phyloP scores from a whole-genome alignment of 805 yeast genomes.

The Yamadazyma insecticola region DNA sequence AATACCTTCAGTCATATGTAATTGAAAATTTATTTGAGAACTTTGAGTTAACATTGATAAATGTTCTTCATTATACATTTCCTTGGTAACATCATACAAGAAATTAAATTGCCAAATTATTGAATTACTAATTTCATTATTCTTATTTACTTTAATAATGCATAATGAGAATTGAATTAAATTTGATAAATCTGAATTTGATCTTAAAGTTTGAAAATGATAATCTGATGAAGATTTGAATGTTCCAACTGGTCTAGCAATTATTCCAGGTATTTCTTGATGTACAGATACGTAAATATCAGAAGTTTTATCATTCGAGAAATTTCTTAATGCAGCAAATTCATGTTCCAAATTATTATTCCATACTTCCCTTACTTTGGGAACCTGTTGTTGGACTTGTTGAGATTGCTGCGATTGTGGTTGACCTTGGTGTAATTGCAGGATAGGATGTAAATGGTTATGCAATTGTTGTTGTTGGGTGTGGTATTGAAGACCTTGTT shows the following conservation, averaged over 20 bases:
- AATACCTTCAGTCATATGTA: conserved; percentile 74
- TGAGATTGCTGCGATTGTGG: conserved; percentile 1
- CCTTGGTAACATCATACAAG: conserved; percentile 66
- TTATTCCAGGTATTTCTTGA: conserved; percentile 93
- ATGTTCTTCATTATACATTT: conserved; percentile 87
- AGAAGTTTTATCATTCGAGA: conserved; percentile 47
- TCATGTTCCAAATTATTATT: conserved; percentile 63
- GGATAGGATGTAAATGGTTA: conserved; percentile 11
- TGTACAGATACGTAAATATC: conserved; percentile 61
- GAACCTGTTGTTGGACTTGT: conserved; percentile 29
- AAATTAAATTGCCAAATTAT: conserved; percentile 98
- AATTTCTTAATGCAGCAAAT: conserved; percentile 55
- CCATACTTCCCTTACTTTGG: conserved; percentile 72
- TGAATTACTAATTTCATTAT: conserved; percentile 55
- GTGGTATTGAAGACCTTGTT: conserved; percentile 15
- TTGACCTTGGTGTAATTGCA: conserved; percentile 15
- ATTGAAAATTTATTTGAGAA: conserved; percentile 71
- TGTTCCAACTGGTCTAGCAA: conserved; percentile 93
- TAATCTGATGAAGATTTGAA: conserved; percentile 87
- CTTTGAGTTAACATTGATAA: conserved; percentile 73
- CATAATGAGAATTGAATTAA: conserved; percentile 68
- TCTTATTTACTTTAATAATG: conserved; percentile 29
- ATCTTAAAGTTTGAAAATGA: conserved; percentile 91
- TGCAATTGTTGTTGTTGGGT: conserved; percentile 16
- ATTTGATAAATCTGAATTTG: conserved; percentile 82